A percentile compares a stretch with the other conserved stretches of the same genome.
phyloP scores from a whole-genome alignment of 2,329 filamentous ascomycete species.

The Cladosporium oxysporum region DNA sequence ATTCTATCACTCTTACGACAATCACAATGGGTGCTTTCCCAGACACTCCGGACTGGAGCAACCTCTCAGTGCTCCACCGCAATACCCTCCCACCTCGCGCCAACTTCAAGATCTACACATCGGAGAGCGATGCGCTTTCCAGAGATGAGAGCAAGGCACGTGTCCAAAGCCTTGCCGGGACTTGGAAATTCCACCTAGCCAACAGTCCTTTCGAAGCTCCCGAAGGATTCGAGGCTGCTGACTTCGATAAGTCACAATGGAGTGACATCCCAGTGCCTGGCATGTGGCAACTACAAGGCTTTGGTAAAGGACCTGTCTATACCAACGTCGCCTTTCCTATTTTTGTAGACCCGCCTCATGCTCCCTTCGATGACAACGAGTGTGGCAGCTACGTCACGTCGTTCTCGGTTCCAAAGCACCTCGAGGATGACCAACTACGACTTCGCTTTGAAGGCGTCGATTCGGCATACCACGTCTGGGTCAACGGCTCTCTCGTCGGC shows the following conservation, averaged over 20 bases:
- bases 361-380: constrained; percentile 61
- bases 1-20: not conserved
- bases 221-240: constrained; percentile 36
- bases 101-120: constrained; percentile 57
- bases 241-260: constrained; percentile 47
- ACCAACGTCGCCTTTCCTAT: constrained; percentile 55
- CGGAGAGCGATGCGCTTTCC: constrained; percentile 51
- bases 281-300: constrained; percentile 70
- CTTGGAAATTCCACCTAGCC: constrained; percentile 44
- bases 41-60: constrained; percentile 59
- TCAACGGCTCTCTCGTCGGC: constrained; percentile 65
- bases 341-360: constrained; percentile 63
- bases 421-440: constrained; percentile 57
- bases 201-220: constrained; percentile 41
- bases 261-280: constrained; percentile 59
- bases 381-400: constrained; percentile 63
- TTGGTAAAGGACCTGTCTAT: constrained; percentile 64
- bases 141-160: constrained; percentile 38
- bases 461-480: constrained; percentile 68
- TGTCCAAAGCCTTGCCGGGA: constrained; percentile 37
- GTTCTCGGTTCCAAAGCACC: constrained; percentile 54
- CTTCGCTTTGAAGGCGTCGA: constrained; percentile 73
- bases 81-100: constrained; percentile 60
- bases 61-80: constrained; percentile 60
- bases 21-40: constrained; percentile 9